Evolutionary conservation across 1,284 basidiomycete genomes (phyloP).

Genomic region (Sanghuangporus baumii): DNA sequence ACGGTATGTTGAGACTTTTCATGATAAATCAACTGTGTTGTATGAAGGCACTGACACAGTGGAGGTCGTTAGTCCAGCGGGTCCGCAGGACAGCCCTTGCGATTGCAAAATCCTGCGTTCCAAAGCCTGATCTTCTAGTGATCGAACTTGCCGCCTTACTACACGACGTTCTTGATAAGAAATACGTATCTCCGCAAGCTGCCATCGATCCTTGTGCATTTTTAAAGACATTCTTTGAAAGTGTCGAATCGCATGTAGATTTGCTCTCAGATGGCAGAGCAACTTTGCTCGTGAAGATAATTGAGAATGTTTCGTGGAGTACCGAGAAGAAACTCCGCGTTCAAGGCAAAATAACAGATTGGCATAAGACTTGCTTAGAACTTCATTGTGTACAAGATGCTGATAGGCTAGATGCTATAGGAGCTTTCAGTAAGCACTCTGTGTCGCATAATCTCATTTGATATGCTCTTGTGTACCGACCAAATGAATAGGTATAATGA

Average conservation of each 20-base stretch:
- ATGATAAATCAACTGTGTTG: neutral
- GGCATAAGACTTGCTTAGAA: constrained; percentile 76
- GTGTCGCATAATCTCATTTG: constrained; percentile 57
- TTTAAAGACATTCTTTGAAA: constrained; percentile 63
- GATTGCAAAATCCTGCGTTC: constrained; percentile 48
- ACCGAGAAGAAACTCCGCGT: constrained; percentile 72
- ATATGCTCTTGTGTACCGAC: constrained; percentile 79
- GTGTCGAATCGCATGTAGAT: constrained; percentile 40
- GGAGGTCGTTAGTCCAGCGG: constrained; percentile 58
- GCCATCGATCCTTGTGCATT: constrained; percentile 57
- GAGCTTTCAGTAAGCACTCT: constrained; percentile 86
- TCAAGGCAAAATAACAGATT: constrained; percentile 50
- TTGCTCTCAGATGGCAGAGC: constrained; percentile 58
- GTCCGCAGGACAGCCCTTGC: constrained; percentile 72
- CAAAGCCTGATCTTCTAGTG: constrained; percentile 47
- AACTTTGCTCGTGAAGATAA: constrained; percentile 48
- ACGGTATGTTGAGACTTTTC: constrained; percentile 50
- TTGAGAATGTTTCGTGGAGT: constrained; percentile 83
- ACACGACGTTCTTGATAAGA: constrained; percentile 86
- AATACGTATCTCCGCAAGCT: constrained; percentile 54
- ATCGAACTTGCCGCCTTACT: constrained; percentile 52
- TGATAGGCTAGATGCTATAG: constrained; percentile 88
- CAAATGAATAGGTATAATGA: constrained; percentile 68
- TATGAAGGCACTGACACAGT: constrained; percentile 1
- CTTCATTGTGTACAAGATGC: constrained; percentile 85